Evolutionary conservation across 2,329 filamentous ascomycete species (phyloP).

Genomic region (Metarhizium robertsii): DNA sequence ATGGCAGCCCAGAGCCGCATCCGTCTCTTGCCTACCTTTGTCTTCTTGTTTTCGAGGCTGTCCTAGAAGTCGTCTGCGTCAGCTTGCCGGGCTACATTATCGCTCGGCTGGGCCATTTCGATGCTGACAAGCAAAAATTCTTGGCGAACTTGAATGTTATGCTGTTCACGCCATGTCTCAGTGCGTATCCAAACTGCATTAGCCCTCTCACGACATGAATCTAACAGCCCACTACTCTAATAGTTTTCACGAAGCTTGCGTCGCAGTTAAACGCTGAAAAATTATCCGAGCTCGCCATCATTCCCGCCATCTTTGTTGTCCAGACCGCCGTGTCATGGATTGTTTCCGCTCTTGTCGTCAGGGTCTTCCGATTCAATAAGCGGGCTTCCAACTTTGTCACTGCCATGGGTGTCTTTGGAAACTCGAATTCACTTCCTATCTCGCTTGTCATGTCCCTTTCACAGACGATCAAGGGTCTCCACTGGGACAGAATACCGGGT

Average conservation of each 20-base stretch:
- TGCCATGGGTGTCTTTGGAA: constrained; percentile 96
- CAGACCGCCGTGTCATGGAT: constrained; percentile 82
- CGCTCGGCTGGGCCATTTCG: constrained; percentile 83
- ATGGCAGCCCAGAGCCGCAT: constrained; percentile 40
- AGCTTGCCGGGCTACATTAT: constrained; percentile 90
- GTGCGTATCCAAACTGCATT: constrained; percentile 40
- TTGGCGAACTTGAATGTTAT: constrained; percentile 92
- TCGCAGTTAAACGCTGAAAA: constrained; percentile 90
- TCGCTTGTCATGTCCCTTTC: constrained; percentile 91
- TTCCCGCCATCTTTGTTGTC: constrained; percentile 85
- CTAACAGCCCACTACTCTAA: background rate
- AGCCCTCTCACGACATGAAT: background rate
- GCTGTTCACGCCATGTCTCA: constrained; percentile 93
- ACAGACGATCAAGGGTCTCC: constrained; percentile 81
- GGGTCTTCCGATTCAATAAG: constrained; percentile 70
- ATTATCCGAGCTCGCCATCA: constrained; percentile 80
- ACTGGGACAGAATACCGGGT: constrained; percentile 84
- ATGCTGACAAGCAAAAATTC: constrained; percentile 93
- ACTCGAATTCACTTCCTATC: constrained; percentile 95
- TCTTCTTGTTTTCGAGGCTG: constrained; percentile 86
- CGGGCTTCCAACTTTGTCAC: constrained; percentile 89
- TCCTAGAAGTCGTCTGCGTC: constrained; percentile 91
- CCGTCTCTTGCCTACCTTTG: constrained; percentile 61
- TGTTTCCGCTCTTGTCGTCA: constrained; percentile 62
- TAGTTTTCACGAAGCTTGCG: constrained; percentile 93